phyloP scores from a whole-genome alignment of 2,329 filamentous ascomycete species.

The Colletotrichum sp. region DNA sequence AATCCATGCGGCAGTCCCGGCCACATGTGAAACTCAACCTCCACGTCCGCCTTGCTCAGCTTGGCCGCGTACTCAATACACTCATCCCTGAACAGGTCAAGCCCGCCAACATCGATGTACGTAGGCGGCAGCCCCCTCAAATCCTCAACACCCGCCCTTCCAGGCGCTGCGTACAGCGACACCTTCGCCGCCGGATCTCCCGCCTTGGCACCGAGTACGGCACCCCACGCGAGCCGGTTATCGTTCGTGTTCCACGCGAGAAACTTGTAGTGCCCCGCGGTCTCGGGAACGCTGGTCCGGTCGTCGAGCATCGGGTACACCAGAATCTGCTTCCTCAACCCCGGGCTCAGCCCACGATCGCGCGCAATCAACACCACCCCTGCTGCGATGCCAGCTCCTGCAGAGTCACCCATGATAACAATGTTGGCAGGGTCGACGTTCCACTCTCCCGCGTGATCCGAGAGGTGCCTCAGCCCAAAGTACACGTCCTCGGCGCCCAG shows the following conservation, averaged over 20 bases:
- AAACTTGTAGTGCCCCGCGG: not conserved
- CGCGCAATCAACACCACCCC: slow-evolving; percentile 42
- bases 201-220: slow-evolving; percentile 20
- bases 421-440: slow-evolving; percentile 25
- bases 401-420: slow-evolving; percentile 25
- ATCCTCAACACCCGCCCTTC: slow-evolving; percentile 20
- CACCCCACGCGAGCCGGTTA: slow-evolving; percentile 28
- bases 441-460: slow-evolving; percentile 23
- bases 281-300: slow-evolving; percentile 18
- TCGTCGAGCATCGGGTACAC: slow-evolving; percentile 39
- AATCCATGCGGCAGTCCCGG: slow-evolving; percentile 44
- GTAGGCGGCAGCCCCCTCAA: slow-evolving; percentile 35
- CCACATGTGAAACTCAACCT: slow-evolving; percentile 45
- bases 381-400: slow-evolving; percentile 25
- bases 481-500: slow-evolving; percentile 40
- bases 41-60: slow-evolving; percentile 34
- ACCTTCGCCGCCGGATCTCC: slow-evolving; percentile 19
- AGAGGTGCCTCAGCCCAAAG: slow-evolving; percentile 29
- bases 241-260: slow-evolving; percentile 23
- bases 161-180: slow-evolving; percentile 27
- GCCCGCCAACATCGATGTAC: slow-evolving; percentile 41
- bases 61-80: slow-evolving; percentile 32
- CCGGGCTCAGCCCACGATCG: slow-evolving; percentile 26
- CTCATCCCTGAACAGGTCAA: slow-evolving; percentile 44
- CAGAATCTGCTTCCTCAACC: slow-evolving; percentile 33